Evolutionary conservation across 2,329 filamentous ascomycete species (phyloP), one percentile per base, ranked within the genome.

Genomic region (Dactylellina parvicollis): DNA sequence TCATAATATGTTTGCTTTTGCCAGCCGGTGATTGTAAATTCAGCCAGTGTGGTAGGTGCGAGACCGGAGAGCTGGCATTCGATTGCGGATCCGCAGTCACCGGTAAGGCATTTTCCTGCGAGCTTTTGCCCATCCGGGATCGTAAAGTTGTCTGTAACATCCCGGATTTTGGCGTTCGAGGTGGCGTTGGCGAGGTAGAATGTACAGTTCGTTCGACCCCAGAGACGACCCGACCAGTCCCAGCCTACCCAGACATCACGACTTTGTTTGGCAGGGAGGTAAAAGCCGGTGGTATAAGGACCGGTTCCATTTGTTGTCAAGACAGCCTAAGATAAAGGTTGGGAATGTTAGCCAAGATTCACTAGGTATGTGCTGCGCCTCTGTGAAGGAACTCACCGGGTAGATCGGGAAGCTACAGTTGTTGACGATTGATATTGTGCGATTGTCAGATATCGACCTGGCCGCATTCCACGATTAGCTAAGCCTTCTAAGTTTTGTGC

Each of bases 121-220:
- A 75, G 72, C 2, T 71, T 70, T n/a, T 75, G 65, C 5, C 52
- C 70, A 18, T 73, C 66, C 12, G 70, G 70, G 26, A 74, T 66
- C 16, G 70, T 74, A 16, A 66, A 50, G 42, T 74, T 69, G 50
- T 74, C 70, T 18, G 50, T 57, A 34, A 74, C 70, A 10, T 62
- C 52, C 12, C 57, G 55, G 36, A 73, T 67, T 54, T 69, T 74
- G 49, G 32, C 55, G 10, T 52, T 26, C 3, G 70, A 57, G 20
- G 89, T 88, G 44, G 80, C 81, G 7, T 84, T 83, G n/a, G 80
- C 78, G 34, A 83, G 83, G 76, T 89, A 87, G 80, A 92, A 92
- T 38, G 86, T 90, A 81, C 92, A 96, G 79, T 95, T 95, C 16
- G 91, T 94, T 60, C 92, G 85, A 10, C 88, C 92, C 92, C 91